These are phyloP conservation scores for Herpetomonas tarakana DNA, from an alignment of 208 protist species.

Conservation along the genomic window DNA sequence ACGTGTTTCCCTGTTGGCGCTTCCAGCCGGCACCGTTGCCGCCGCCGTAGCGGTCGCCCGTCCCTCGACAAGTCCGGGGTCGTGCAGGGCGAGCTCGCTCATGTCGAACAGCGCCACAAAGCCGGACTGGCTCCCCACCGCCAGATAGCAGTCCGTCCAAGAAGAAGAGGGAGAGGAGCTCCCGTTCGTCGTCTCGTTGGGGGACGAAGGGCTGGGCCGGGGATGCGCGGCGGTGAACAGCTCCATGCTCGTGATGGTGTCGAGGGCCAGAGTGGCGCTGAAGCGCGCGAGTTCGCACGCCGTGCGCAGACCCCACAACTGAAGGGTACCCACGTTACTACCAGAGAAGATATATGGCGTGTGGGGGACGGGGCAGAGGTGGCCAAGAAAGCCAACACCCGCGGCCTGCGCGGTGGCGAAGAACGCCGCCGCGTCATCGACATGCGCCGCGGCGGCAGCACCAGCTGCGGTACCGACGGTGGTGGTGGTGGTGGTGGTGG, in stretches of 20 bases:
- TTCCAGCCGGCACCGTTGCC: constrained; percentile 1
- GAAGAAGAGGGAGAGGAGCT: neutral
- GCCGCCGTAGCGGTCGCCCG: neutral
- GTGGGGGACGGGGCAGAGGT: constrained; percentile 27
- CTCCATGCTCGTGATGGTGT: constrained; percentile 55
- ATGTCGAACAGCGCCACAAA: constrained; percentile 63
- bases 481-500: neutral
- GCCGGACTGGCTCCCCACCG: constrained; percentile 55
- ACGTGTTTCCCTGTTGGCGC: neutral
- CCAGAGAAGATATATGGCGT: constrained; percentile 53
- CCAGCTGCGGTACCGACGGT: neutral
- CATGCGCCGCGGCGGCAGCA: neutral
- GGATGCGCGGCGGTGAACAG: constrained; percentile 12
- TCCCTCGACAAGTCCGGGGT: constrained; percentile 6
- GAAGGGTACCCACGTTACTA: constrained; percentile 72
- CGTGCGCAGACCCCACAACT: constrained; percentile 75
- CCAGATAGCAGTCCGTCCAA: constrained; percentile 20
- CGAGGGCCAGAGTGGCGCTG: constrained; percentile 40
- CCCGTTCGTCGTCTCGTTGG: neutral
- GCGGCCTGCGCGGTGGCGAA: constrained; percentile 20
- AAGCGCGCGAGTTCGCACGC: constrained; percentile 64
- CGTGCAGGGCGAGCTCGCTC: constrained; percentile 21
- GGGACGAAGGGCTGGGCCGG: neutral
- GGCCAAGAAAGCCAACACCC: constrained; percentile 39
- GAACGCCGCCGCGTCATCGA: constrained; percentile 12